Base-by-base conservation (phyloP, 2,329 filamentous ascomycete genomes). In the Botrytis paeoniae region DNA sequence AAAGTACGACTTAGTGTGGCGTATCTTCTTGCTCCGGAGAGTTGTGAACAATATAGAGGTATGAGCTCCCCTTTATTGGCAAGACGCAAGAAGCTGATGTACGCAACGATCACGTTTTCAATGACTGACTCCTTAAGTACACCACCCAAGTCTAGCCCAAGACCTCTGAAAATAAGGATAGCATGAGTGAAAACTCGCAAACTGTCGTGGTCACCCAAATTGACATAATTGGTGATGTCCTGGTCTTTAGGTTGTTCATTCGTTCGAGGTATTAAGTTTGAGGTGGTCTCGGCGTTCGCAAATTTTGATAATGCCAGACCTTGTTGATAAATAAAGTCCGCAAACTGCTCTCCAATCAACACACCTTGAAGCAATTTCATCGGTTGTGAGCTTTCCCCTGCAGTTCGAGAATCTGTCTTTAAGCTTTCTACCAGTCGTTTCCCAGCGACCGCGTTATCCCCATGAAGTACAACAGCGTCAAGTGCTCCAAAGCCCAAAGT, bases 41-140 rank as follows among this genome's bases (percentile, higher is more conserved):
- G 85, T 78, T 93, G 91, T 14, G 94, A 94, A 75, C 93, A 95
- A 81, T 99, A 99, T 0, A 97, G 85, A 0, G 96, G 95, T 72
- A 97, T 92, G 60, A 96, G 84, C 75, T 95, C 91, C 74, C 92
- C 89, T 71, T 96, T 89, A 48, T 90, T 89, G 25, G 89, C 88
- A 64, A 92, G 86, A 61, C 93, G 89, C 54, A 99, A 84, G 74
- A 92, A 91, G 78, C 92, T 92, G 72, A 97, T 92, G 80, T 98
- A 98, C 6, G 89, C 91, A 1, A 92, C 89, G 70, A 98, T 85
- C 64, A 95, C 89, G 78, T 93, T 93, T 79, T 97, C 92, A 48
- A 80, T 81, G 62, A 81, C 82, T 69, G 79, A 78, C n/a, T 79
- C 78, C 39, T 80, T 81, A 73, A 78, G 79, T 4, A 79, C 76